Base-by-base conservation (phyloP, 768 basidiomycete genomes). In the Podaxis sp. region DNA sequence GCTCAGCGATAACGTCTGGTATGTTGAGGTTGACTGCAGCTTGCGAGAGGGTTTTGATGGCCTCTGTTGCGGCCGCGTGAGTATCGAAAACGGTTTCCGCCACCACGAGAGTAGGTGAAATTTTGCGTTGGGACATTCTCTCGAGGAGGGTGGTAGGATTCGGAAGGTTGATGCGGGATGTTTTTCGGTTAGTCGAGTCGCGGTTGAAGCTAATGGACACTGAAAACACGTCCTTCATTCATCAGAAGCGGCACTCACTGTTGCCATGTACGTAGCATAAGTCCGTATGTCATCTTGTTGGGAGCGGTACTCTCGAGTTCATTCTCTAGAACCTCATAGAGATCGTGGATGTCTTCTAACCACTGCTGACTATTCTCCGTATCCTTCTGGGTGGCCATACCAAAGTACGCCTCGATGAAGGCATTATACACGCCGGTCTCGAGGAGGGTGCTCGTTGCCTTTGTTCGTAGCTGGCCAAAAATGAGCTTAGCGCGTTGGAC, bases 401-500 rank as follows among this genome's bases (percentile, higher is more conserved):
- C 75, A 27, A 88, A 59, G 64, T 88, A 91, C 0, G 87, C 85
- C 42, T 80, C 77, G 23, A 93, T 71, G 65, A 93, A 83, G 9
- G 82, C 77, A 69, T 91, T 88, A 71, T 89, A 89, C 14, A 90
- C 67, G 4, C 78, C 75, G 4, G 83, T 76, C 0, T 77, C 76
- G 0, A 81, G 65, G 0, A 72, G 60, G 0, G 71, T 64, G 63
- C 73, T 71, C 36, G 68, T 64, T 28, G 62, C 64, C 7, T 71
- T 67, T 21, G 64, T 63, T 5, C 88, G 82, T 38, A 95, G 71
- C 7, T 80, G 77, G 50, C 85, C 82, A 63, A 95, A 93, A 23
- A 95, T 82, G 38, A 77, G 75, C 63, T 84, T 84, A 5, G 93
- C 93, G 4, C 94, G 88, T 0, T 81, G 77, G 0, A 94, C 85